These are phyloP conservation scores for Punica granatum DNA, from an alignment of 345 rosid genomes.

Conservation along the genomic window DNA sequence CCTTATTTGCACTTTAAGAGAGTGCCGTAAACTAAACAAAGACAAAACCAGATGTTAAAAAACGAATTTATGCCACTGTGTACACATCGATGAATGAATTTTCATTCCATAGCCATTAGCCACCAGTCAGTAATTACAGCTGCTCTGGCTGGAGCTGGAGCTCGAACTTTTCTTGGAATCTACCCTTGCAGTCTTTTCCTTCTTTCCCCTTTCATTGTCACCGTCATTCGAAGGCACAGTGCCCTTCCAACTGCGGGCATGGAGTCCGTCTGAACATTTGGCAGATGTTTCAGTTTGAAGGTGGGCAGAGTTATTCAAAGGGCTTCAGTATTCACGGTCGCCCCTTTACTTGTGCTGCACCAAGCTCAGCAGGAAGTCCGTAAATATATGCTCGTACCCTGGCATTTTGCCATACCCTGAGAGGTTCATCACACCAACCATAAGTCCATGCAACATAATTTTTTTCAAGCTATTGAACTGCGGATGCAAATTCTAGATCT, in stretches of 20 bases:
- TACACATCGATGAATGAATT: too few relatives aligned
- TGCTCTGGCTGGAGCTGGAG: neutral
- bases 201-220: neutral
- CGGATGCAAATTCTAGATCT: neutral
- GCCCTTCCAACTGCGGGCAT: neutral
- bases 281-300: neutral
- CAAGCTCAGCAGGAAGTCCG: conserved; percentile 65
- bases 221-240: neutral
- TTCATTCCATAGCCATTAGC: neutral
- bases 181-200: neutral
- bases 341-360: conserved; percentile 28
- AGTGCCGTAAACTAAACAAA: too few relatives aligned
- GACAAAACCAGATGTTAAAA: too few relatives aligned
- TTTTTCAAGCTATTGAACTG: too few relatives aligned
- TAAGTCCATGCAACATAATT: neutral
- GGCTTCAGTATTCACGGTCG: neutral
- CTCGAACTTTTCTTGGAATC: neutral
- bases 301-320: neutral
- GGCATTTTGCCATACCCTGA: conserved; percentile 90
- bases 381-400: conserved; percentile 65
- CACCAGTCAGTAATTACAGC: conserved; percentile 13
- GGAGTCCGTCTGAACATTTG: too few relatives aligned
- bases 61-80: too few relatives aligned
- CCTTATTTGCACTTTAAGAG: too few relatives aligned
- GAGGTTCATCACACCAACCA: neutral